These are phyloP conservation scores for Cyberlindnera veronae DNA, from an alignment of 805 yeast species.

Conservation along the genomic window DNA sequence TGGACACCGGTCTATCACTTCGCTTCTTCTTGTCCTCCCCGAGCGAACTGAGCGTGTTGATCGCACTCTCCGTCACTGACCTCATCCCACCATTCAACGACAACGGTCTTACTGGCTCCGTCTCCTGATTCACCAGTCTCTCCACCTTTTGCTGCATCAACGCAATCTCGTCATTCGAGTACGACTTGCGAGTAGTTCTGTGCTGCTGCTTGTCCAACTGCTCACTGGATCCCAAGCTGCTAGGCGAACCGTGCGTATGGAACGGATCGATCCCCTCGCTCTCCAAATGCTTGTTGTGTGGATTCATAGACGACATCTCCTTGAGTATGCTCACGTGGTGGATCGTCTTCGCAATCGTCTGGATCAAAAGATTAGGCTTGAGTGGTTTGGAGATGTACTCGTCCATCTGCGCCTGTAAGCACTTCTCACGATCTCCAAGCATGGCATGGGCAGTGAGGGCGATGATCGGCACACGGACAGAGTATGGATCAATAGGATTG, in stretches of 20 bases:
- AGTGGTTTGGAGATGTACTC: conserved; percentile 86
- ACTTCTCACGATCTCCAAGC: conserved; percentile 88
- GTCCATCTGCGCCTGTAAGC: conserved; percentile 88
- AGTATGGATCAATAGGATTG: conserved; percentile 64
- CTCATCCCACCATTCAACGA: conserved; percentile 5
- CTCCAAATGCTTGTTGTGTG: conserved; percentile 23
- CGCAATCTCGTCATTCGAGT: conserved; percentile 13
- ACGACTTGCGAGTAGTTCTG: conserved; percentile 6
- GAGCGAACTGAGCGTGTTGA: conserved; percentile 14
- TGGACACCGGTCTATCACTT: no score
- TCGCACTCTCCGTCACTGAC: conserved; percentile 16
- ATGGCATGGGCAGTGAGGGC: conserved; percentile 92
- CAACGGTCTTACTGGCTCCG: conserved; percentile 5
- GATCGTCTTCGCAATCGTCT: conserved; percentile 80
- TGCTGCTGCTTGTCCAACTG: no score
- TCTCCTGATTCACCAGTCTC: background rate
- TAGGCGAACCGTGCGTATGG: conserved; percentile 11
- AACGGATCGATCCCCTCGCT: conserved; percentile 15
- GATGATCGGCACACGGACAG: conserved; percentile 80
- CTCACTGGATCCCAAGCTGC: conserved; percentile 5
- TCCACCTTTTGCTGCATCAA: background rate
- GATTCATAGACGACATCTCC: conserved; percentile 33
- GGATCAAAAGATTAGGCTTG: conserved; percentile 77
- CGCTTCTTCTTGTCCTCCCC: conserved; percentile 4
- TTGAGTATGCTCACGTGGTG: conserved; percentile 63